Base-by-base conservation (phyloP, 352 stramenopile genomes). In the Ophiocytium majus region DNA sequence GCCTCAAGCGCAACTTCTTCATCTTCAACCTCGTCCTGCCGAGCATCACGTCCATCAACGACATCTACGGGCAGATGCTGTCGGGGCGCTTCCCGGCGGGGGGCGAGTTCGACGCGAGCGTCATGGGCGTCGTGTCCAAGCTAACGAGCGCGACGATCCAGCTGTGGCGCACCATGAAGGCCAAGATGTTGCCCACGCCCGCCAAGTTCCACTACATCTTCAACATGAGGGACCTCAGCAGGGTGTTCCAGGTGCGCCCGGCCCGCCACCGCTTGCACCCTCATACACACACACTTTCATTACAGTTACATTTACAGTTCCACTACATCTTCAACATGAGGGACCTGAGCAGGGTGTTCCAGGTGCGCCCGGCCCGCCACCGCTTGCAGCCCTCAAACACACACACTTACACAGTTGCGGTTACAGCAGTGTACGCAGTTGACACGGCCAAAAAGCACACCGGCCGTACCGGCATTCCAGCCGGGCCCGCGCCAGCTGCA, bases 311-410 rank as follows among this genome's bases (percentile, higher is more conserved):
- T n/a, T n/a, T n/a, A n/a, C n/a, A 99, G 84, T 99, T 99, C 91
- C 96, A 99, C 90, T 99, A 99, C 91, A 97, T 98, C 75, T 99
- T 99, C 91, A 99, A 99, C 86, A 98, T 99, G 95, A 95, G 97
- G 76, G 96, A 99, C 78, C 92, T 99, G 43, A 98, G 93, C 86
- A 94, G 96, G 76, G 96, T 99, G 0, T 99, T 99, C 85, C 96
- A 99, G 88, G 83, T n/a, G n/a, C n/a, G n/a, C n/a, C n/a, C n/a
- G n/a, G n/a, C n/a, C n/a, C n/a, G n/a, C n/a, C n/a, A n/a, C n/a
- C n/a, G n/a, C n/a, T n/a, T n/a, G n/a, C n/a, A n/a, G n/a, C n/a
- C n/a, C n/a, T n/a, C n/a, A n/a, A n/a, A n/a, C n/a, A n/a, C n/a
- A n/a, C n/a, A n/a, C n/a, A n/a, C n/a, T n/a, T n/a, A n/a, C n/a